Evolutionary conservation across 2,329 filamentous ascomycete species (phyloP).

Genomic region (Microdochium bolleyi): DNA sequence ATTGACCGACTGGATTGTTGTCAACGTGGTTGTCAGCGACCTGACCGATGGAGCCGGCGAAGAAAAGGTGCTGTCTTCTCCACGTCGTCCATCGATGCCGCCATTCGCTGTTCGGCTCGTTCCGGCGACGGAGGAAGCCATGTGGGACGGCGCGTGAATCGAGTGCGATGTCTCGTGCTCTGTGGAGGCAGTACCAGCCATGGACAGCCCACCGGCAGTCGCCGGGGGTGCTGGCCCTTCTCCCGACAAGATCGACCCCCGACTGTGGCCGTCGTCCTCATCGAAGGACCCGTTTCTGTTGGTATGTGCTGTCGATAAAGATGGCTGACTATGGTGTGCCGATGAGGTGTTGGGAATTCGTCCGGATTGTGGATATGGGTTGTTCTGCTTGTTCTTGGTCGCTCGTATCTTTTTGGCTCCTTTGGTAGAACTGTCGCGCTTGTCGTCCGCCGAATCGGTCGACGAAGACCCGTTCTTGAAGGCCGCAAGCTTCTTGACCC

Average conservation of each 20-base stretch:
- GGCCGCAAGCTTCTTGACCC: slow-evolving; percentile 89
- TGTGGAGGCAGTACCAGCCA: slow-evolving; percentile 75
- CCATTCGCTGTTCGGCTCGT: slow-evolving; percentile 65
- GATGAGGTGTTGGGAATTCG: slow-evolving; percentile 31
- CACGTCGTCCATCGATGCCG: slow-evolving; percentile 59
- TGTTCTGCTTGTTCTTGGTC: slow-evolving; percentile 68
- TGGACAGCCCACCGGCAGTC: slow-evolving; percentile 61
- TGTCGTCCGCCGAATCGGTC: slow-evolving; percentile 33
- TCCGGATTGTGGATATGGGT: slow-evolving; percentile 84
- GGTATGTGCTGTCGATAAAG: slow-evolving; percentile 48
- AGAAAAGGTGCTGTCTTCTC: slow-evolving; percentile 70
- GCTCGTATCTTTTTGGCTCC: slow-evolving; percentile 1
- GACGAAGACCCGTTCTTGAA: slow-evolving; percentile 66
- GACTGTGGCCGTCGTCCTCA: slow-evolving; percentile 44
- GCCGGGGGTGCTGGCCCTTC: slow-evolving; percentile 28
- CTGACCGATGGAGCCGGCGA: slow-evolving; percentile 74
- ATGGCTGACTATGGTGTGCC: slow-evolving; percentile 38
- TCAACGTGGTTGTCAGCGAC: slow-evolving; percentile 75
- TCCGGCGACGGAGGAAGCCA: slow-evolving; percentile 57
- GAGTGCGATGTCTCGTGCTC: slow-evolving; percentile 71
- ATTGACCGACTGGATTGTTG: slow-evolving; percentile 72
- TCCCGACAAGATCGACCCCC: not conserved
- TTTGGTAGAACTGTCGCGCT: slow-evolving; percentile 30
- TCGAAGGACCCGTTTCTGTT: slow-evolving; percentile 52
- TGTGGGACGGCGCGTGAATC: slow-evolving; percentile 68